These are phyloP conservation scores for Fusarium sp. DNA, from an alignment of 2,329 filamentous ascomycete genomes.

Conservation along the genomic window DNA sequence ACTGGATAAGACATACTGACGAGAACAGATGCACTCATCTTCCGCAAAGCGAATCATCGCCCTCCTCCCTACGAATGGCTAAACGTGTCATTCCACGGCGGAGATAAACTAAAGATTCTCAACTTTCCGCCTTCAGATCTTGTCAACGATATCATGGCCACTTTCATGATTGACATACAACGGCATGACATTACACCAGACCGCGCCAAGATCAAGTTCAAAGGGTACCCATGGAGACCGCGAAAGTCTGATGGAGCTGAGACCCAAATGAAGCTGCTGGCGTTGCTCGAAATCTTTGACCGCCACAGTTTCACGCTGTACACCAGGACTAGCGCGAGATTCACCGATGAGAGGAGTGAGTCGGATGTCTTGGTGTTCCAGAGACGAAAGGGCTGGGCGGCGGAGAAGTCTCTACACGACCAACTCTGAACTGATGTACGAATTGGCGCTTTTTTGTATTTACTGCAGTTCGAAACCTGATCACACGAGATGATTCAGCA, in stretches of 20 bases:
- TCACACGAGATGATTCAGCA: not conserved
- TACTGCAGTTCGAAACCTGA: too few species aligned
- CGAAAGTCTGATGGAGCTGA: not conserved
- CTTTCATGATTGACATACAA: constrained; percentile 4
- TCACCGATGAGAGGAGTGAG: not conserved
- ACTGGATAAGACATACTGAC: not conserved
- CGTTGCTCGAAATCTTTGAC: constrained; percentile 12
- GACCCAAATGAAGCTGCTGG: constrained; percentile 14
- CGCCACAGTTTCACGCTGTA: constrained; percentile 10
- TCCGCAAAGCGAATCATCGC: not conserved
- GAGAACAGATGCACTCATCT: constrained; percentile 8
- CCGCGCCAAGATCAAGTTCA: constrained; percentile 24
- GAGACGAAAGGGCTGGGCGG: not conserved
- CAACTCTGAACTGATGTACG: not conserved
- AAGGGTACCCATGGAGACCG: not conserved
- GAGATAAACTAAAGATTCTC: constrained; percentile 29
- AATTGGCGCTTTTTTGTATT: too few species aligned
- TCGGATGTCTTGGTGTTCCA: constrained; percentile 24
- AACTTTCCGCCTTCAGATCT: constrained; percentile 7
- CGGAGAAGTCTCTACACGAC: not conserved
- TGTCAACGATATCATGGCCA: not conserved
- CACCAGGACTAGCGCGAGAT: not conserved
- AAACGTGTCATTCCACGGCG: constrained; percentile 14
- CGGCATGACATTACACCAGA: not conserved
- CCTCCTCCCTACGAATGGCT: constrained; percentile 7